Conservation (phyloP, 306 rosid species). For the Gastrolobium bilobum region DNA sequence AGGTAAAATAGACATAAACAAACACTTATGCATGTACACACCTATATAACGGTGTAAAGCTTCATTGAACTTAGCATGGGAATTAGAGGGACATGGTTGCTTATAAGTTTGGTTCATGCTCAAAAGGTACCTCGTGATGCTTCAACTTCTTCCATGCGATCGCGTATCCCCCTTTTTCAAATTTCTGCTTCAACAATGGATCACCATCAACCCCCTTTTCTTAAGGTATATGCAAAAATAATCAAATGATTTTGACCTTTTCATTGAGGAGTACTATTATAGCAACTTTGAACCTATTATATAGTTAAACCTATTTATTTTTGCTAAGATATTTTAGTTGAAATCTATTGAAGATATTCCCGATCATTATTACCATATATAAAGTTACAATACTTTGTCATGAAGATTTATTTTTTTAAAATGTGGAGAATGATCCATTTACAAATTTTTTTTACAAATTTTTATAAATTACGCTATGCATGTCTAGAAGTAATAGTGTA, state of each 20-base stretch:
- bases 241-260: conserved; percentile 46
- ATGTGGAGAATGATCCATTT: too few relatives aligned
- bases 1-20: too few relatives aligned
- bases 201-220: conserved; percentile 42
- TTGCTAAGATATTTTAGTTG: background rate
- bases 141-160: conserved; percentile 78
- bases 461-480: too few relatives aligned
- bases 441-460: too few relatives aligned
- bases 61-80: conserved; percentile 57
- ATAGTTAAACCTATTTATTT: conserved; percentile 12
- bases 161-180: conserved; percentile 46
- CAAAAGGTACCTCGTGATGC: conserved; percentile 62
- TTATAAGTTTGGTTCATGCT: conserved; percentile 54
- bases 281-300: background rate
- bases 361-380: background rate
- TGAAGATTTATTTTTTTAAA: background rate
- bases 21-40: too few relatives aligned
- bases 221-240: conserved; percentile 31
- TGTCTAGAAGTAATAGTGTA: too few relatives aligned
- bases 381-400: background rate
- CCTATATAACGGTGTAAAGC: conserved; percentile 39
- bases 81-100: conserved; percentile 54
- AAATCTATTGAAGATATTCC: background rate
- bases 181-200: conserved; percentile 46
- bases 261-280: background rate